phyloP scores from a whole-genome alignment of 345 rosid species.

The Syzygium grande region DNA sequence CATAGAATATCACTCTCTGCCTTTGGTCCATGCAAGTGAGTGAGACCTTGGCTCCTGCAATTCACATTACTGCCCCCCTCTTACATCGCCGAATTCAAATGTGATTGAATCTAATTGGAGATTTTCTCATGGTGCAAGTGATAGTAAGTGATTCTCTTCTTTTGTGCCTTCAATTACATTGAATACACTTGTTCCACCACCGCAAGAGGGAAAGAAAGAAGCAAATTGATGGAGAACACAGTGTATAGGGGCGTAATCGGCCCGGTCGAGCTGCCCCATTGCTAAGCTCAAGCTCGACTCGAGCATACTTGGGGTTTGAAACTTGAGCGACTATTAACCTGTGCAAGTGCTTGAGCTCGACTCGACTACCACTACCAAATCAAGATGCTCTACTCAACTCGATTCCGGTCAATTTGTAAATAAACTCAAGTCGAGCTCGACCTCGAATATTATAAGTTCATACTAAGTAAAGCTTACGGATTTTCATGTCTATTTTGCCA shows the following conservation, averaged over 20 bases:
- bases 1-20: slow-evolving; percentile 42
- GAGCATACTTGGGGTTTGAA: not conserved
- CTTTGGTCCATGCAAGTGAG: slow-evolving; percentile 70
- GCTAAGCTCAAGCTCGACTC: not conserved
- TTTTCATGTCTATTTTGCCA: too few species aligned
- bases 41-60: slow-evolving; percentile 51
- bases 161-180: not conserved
- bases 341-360: not conserved
- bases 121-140: not conserved
- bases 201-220: not conserved
- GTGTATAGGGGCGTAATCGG: not conserved
- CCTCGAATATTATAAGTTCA: not conserved
- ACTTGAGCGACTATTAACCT: not conserved
- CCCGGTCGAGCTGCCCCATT: not conserved
- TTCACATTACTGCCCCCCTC: not conserved
- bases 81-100: not conserved
- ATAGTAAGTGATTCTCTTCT: not conserved
- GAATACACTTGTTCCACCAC: not conserved
- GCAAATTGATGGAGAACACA: not conserved
- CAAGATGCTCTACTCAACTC: not conserved
- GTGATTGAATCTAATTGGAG: not conserved
- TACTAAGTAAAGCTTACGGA: too few species aligned
- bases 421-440: not conserved
- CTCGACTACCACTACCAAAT: not conserved
- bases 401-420: not conserved